Percentiles rank a stretch among this genome's conserved stretches.
phyloP scores from a whole-genome alignment of 257 asterid species.

The Solanum habrochaites region DNA sequence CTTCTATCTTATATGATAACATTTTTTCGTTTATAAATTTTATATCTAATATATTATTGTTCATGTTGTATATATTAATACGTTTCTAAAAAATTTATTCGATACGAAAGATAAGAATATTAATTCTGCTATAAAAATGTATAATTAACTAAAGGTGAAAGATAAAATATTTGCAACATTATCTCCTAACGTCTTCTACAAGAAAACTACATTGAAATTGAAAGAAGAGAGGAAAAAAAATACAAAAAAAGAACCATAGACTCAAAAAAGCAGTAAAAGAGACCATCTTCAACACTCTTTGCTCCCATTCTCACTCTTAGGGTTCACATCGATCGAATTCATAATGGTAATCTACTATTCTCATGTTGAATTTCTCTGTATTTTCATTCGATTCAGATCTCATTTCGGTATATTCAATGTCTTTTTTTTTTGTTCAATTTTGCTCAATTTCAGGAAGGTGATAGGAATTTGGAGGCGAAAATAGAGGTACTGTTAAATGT shows the following conservation, averaged over 20 bases:
- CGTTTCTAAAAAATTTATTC: background rate
- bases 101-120: background rate
- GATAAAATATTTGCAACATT: background rate
- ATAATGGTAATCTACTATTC: background rate
- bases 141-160: background rate
- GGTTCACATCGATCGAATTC: background rate
- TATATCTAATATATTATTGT: too few relatives aligned
- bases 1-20: too few relatives aligned
- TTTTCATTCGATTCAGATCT: background rate
- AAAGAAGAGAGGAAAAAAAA: background rate
- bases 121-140: background rate
- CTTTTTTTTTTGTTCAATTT: background rate
- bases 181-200: background rate
- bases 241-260: background rate
- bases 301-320: background rate
- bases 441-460: constrained; percentile 44
- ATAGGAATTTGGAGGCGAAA: constrained; percentile 46
- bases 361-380: background rate
- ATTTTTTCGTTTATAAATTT: rapidly evolving
- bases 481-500: constrained; percentile 68
- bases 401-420: background rate
- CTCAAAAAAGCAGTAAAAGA: background rate
- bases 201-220: background rate
- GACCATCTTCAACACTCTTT: background rate
- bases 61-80: too few relatives aligned